These are phyloP conservation scores for Amphibolis antarctica DNA, from an alignment of 106 monocot species.

Conservation along the genomic window DNA sequence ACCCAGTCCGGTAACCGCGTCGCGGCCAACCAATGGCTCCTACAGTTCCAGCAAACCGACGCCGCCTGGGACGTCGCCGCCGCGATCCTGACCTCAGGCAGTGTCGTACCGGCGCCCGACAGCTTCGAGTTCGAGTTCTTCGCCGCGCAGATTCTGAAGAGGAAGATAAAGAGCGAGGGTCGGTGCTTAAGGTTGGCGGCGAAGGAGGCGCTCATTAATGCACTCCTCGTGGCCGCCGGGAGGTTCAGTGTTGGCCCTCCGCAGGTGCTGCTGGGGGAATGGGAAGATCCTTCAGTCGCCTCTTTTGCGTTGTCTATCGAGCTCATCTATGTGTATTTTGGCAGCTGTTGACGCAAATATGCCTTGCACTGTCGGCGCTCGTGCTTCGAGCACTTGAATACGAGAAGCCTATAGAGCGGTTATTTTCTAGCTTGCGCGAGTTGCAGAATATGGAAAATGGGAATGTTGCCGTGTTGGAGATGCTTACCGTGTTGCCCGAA, in stretches of 20 bases:
- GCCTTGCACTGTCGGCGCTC: conserved; percentile 74
- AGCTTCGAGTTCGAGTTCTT: conserved; percentile 84
- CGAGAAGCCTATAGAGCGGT: conserved; percentile 63
- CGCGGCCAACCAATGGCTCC: conserved; percentile 91
- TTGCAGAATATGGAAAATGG: conserved; percentile 66
- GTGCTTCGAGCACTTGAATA: conserved; percentile 57
- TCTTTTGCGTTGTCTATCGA: background rate
- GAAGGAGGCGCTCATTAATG: conserved; percentile 65
- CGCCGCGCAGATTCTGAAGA: conserved; percentile 87
- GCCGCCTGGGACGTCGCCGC: conserved; percentile 77
- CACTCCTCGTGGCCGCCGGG: conserved; percentile 58
- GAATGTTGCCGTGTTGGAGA: conserved; percentile 66
- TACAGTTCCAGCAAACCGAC: conserved; percentile 76
- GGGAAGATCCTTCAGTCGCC: background rate
- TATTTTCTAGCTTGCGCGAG: conserved; percentile 68
- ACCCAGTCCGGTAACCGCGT: conserved; percentile 60
- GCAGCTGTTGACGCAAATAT: conserved; percentile 94
- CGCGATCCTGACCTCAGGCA: conserved; percentile 48
- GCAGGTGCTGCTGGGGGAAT: conserved; percentile 28
- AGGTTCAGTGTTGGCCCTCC: conserved; percentile 66
- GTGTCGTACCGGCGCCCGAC: conserved; percentile 2
- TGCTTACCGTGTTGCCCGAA: conserved; percentile 92
- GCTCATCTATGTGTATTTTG: background rate
- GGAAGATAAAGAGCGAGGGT: conserved; percentile 88
- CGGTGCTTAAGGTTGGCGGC: conserved; percentile 27